Base-by-base conservation (phyloP, 495 filamentous ascomycete species). In the Schizothecium vesticola region DNA sequence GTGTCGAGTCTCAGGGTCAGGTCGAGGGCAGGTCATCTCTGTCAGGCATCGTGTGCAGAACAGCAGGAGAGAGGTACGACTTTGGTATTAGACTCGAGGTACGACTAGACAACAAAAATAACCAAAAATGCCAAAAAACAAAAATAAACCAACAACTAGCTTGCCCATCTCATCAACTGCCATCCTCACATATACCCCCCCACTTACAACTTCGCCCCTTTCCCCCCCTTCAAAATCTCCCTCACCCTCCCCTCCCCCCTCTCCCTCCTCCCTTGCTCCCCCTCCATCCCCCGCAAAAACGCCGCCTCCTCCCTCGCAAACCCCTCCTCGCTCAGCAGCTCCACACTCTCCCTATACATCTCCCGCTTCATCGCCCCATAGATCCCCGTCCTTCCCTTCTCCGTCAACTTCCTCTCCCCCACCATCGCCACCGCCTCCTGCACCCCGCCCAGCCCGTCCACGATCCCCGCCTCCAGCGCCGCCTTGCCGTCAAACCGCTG, bases 341-440 rank as follows among this genome's bases (percentile, higher is more conserved):
- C 82, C 43, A 92, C 71, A 1, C 81, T 83, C 75, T 89, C 86
- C 9, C 86, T 75, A 73, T 88, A 92, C 88, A 92, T 91, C 76
- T 92, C 90, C 67, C 79, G 75, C 80, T 92, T 93, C 76, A 93
- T 76, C 28, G 79, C 63, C 7, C 90, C 88, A 76, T 91, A 93
- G 29, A 88, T 85, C 16, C 86, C 86, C 22, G 81, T 88, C 61
- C 80, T 75, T 0, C 80, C 85, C 80, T 91, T 91, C 10, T 78
- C 81, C 51, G 81, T 77, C 71, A 94, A 69, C 28, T 82, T 81
- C 65, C 84, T 79, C 59, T 88, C 82, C 19, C 74, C 70, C 9
- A 92, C 78, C 56, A 93, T 80, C 11, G 63, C 71, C 31, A 91
- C 36, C 28, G 79, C 82, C 59, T 89, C 89, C 22, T 88, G 83